These are phyloP conservation scores for Hypoxylon sp. DNA, from an alignment of 2,329 filamentous ascomycete genomes.

Conservation along the genomic window DNA sequence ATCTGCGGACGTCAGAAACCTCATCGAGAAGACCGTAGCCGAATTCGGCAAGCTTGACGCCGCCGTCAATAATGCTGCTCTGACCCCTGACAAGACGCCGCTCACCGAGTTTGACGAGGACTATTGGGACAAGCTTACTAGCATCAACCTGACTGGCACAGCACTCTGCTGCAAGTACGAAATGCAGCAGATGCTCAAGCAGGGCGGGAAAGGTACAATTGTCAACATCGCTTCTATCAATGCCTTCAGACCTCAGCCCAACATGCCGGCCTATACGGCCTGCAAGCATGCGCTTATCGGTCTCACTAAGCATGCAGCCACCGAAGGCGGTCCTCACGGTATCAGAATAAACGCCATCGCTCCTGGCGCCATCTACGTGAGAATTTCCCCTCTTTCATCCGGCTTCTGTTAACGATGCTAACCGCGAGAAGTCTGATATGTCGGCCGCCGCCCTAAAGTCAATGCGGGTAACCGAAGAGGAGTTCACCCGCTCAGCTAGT, in stretches of 20 bases:
- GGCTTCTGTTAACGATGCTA: neutral
- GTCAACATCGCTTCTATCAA: conserved; percentile 61
- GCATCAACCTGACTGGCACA: conserved; percentile 59
- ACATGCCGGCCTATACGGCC: conserved; percentile 59
- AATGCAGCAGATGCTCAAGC: conserved; percentile 59
- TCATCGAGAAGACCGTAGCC: conserved; percentile 53
- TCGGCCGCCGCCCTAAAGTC: conserved; percentile 36
- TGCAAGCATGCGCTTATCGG: conserved; percentile 62
- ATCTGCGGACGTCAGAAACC: conserved; percentile 34
- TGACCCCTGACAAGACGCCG: conserved; percentile 47
- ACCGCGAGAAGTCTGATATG: conserved; percentile 44
- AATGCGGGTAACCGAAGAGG: conserved; percentile 45
- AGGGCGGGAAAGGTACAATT: conserved; percentile 53
- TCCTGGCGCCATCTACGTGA: conserved; percentile 45
- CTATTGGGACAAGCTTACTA: conserved; percentile 56
- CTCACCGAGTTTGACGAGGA: conserved; percentile 55
- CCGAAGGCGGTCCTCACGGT: conserved; percentile 52
- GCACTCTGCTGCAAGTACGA: conserved; percentile 59
- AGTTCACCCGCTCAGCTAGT: conserved; percentile 39
- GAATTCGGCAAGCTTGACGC: conserved; percentile 58
- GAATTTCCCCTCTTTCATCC: conserved; percentile 7
- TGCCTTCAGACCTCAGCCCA: conserved; percentile 54
- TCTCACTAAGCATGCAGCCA: conserved; percentile 58
- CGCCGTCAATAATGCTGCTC: conserved; percentile 59
- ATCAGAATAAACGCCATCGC: conserved; percentile 57